Conservation (phyloP, 805 yeast species). For the Metschnikowia arizonensis region DNA sequence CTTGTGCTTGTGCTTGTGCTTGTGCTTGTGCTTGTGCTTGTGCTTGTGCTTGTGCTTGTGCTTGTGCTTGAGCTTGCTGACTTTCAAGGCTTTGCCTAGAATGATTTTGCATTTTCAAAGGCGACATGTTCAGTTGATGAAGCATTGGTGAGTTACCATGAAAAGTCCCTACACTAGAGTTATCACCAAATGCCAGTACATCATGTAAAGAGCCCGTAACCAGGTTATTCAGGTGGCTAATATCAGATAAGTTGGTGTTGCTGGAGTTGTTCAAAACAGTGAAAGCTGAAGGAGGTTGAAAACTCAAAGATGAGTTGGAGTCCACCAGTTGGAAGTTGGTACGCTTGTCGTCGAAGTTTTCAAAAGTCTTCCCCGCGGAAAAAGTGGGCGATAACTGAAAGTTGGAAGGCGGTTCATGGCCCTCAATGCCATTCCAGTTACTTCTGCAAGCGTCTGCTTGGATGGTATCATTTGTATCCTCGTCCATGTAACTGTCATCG, state of each 20-base stretch:
- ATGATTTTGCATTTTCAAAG: neutral
- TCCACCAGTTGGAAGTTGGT: conserved; percentile 37
- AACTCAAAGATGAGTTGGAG: conserved; percentile 25
- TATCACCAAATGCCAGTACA: conserved; percentile 7
- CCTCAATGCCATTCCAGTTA: conserved; percentile 6
- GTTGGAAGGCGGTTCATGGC: conserved; percentile 14
- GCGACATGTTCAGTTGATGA: neutral
- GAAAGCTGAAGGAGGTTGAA: conserved; percentile 40
- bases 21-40: conserved; percentile 1
- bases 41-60: conserved; percentile 4
- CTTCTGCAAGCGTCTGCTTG: conserved; percentile 8
- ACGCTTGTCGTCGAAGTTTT: conserved; percentile 15
- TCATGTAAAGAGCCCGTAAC: conserved; percentile 10
- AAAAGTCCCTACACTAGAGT: conserved; percentile 8
- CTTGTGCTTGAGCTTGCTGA: conserved; percentile 1
- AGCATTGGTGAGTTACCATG: conserved; percentile 4
- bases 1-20: neutral
- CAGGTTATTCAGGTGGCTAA: conserved; percentile 23
- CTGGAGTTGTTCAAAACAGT: conserved; percentile 39
- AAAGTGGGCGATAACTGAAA: conserved; percentile 26
- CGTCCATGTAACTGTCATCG: conserved; percentile 39
- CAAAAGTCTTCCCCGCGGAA: conserved; percentile 17
- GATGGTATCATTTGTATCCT: conserved; percentile 28
- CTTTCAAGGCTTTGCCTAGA: neutral
- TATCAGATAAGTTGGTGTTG: conserved; percentile 38